These are phyloP conservation scores for Neotropicomus parvogracilis DNA, from an alignment of 1,284 basidiomycete genomes.

Conservation along the genomic window DNA sequence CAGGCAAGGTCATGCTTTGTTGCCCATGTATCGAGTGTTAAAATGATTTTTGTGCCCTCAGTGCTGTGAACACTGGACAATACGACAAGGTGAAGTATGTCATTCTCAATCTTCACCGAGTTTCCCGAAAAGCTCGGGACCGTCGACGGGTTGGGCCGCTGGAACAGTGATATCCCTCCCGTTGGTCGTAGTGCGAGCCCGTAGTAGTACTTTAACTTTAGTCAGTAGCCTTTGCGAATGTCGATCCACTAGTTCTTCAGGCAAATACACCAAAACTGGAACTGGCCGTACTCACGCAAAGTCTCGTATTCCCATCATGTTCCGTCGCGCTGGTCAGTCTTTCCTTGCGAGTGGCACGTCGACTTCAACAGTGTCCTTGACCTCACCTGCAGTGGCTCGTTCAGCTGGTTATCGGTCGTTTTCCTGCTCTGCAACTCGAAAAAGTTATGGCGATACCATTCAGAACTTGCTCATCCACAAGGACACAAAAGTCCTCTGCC, in stretches of 20 bases:
- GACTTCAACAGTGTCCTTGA: not conserved
- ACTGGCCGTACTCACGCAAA: slow-evolving; percentile 13
- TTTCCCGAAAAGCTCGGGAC: slow-evolving; percentile 66
- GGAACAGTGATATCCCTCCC: slow-evolving; percentile 39
- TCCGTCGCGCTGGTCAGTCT: slow-evolving; percentile 57
- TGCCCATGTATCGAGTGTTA: slow-evolving; percentile 11
- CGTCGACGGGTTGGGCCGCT: slow-evolving; percentile 52
- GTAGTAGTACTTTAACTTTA: too few species aligned
- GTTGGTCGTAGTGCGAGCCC: not conserved
- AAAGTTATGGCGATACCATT: slow-evolving; percentile 85
- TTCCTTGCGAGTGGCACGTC: slow-evolving; percentile 49
- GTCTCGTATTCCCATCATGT: slow-evolving; percentile 37
- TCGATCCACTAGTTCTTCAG: slow-evolving; percentile 5
- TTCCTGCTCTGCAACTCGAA: slow-evolving; percentile 68
- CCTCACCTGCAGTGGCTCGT: slow-evolving; percentile 1
- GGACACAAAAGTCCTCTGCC: slow-evolving; percentile 92
- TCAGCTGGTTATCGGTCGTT: slow-evolving; percentile 72
- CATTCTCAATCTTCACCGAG: slow-evolving; percentile 59
- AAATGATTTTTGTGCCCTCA: slow-evolving; percentile 30
- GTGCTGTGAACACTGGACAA: slow-evolving; percentile 60
- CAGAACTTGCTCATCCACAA: slow-evolving; percentile 91
- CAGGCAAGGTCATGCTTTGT: slow-evolving; percentile 49
- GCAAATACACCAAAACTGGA: slow-evolving; percentile 32
- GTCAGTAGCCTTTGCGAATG: too few species aligned
- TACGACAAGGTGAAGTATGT: slow-evolving; percentile 80